Percentiles rank a stretch among this genome's conserved stretches.
Evolutionary conservation across 2,329 filamentous ascomycete genomes (phyloP).

Genomic region (Calonectria multiphialidica): DNA sequence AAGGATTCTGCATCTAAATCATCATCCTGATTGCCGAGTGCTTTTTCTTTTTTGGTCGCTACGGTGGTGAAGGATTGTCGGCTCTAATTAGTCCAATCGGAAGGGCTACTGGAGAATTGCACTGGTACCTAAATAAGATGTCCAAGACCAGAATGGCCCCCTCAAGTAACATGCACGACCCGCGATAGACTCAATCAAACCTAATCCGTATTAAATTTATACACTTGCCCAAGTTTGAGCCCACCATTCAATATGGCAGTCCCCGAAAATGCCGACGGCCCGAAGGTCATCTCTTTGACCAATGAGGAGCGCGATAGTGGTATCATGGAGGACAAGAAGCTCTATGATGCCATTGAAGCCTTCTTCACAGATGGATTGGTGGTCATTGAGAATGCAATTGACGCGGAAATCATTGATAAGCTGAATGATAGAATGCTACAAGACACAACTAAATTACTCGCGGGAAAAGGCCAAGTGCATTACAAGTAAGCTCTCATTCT

Average conservation of each 20-base stretch:
- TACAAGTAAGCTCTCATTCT: not conserved
- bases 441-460: not conserved
- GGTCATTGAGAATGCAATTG: conserved; percentile 41
- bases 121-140: not conserved
- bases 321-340: conserved; percentile 31
- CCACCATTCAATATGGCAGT: not conserved
- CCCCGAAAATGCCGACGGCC: not conserved
- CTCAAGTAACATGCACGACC: not conserved
- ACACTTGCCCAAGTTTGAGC: not conserved
- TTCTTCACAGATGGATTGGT: conserved; percentile 42
- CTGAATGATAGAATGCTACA: conserved; percentile 17
- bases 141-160: not conserved
- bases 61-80: not conserved
- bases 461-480: not conserved
- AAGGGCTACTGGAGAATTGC: too few relatives aligned
- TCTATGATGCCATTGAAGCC: conserved; percentile 42
- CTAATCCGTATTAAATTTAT: too few relatives aligned
- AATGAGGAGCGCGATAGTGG: not conserved
- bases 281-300: not conserved
- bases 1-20: not conserved
- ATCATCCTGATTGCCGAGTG: not conserved
- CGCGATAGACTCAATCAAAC: not conserved
- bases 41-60: not conserved
- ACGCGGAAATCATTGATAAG: conserved; percentile 43
- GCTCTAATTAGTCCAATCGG: not conserved